Conservation (phyloP, 1,284 basidiomycete genomes). For the Kwoniella shivajii region DNA sequence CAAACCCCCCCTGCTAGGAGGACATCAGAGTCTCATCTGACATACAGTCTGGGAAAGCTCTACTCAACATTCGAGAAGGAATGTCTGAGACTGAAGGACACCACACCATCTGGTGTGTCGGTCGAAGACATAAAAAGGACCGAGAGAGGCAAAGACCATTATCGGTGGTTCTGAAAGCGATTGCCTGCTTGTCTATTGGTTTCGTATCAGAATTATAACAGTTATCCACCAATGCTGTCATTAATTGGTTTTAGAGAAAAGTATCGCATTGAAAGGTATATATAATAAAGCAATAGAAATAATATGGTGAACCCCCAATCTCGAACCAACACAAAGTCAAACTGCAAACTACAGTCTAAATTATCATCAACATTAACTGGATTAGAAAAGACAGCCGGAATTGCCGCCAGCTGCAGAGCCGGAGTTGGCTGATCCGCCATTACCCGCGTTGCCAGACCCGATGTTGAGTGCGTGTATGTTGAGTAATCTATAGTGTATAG, state of each 20-base stretch:
- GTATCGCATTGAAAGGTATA: background rate
- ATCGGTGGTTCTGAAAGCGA: too few species aligned
- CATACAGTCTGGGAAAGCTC: background rate
- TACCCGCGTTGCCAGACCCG: constrained; percentile 38
- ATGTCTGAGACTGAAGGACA: background rate
- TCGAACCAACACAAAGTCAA: too few species aligned
- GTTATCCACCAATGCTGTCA: background rate
- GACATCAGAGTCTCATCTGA: constrained; percentile 1
- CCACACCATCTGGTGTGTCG: background rate
- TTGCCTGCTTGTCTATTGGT: too few species aligned
- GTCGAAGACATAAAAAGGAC: constrained; percentile 3
- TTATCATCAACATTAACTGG: too few species aligned
- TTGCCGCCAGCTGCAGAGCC: constrained; percentile 34
- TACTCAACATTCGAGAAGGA: constrained; percentile 2
- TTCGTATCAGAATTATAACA: too few species aligned
- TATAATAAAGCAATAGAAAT: background rate
- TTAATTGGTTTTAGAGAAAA: background rate
- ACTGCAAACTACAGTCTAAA: too few species aligned
- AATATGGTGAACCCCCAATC: background rate
- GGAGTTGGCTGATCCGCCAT: constrained; percentile 36
- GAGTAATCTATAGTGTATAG: constrained; percentile 26
- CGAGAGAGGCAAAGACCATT: background rate
- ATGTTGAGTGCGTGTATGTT: constrained; percentile 41
- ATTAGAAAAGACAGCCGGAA: constrained; percentile 11
- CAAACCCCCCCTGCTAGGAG: background rate